Percentiles rank a stretch among this genome's conserved stretches.
These are phyloP conservation scores for Purshia tridentata DNA, from an alignment of 306 rosid genomes.

Conservation along the genomic window DNA sequence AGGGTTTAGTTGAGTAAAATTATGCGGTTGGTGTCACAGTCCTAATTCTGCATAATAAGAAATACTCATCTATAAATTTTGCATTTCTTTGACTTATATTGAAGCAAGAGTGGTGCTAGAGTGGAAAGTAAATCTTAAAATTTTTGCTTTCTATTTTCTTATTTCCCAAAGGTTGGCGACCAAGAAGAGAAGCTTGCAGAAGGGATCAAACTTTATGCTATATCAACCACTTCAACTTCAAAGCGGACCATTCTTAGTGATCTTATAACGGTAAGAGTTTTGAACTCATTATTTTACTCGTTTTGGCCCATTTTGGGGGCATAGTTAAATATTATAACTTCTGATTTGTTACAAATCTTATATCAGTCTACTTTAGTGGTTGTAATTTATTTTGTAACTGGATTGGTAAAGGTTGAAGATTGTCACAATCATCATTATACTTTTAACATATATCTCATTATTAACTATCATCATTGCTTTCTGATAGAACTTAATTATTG, in stretches of 20 bases:
- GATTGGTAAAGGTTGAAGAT: too few species aligned
- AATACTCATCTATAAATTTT: background rate
- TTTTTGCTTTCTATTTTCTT: constrained; percentile 17
- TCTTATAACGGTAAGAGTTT: constrained; percentile 73
- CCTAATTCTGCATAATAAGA: background rate
- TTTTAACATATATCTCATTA: too few species aligned
- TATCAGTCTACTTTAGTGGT: too few species aligned
- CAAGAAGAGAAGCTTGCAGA: constrained; percentile 95
- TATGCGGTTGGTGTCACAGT: background rate
- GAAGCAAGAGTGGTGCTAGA: constrained; percentile 1
- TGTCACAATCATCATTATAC: too few species aligned
- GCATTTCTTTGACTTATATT: background rate
- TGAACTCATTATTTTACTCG: constrained; percentile 6
- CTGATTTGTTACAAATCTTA: too few species aligned
- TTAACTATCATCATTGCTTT: too few species aligned
- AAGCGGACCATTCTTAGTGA: constrained; percentile 94
- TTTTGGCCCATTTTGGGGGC: constrained; percentile 8
- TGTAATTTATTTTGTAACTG: too few species aligned
- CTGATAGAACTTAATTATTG: background rate
- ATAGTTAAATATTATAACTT: too few species aligned
- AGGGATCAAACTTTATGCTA: constrained; percentile 93
- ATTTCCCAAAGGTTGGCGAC: constrained; percentile 72
- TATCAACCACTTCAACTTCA: constrained; percentile 78
- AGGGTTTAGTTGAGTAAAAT: background rate
- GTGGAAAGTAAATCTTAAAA: constrained; percentile 16